A percentile compares a stretch with the other conserved stretches of the same genome.
Evolutionary conservation across 1,139 yeast species (phyloP).

Genomic region (Nakaseomyces sp.): DNA sequence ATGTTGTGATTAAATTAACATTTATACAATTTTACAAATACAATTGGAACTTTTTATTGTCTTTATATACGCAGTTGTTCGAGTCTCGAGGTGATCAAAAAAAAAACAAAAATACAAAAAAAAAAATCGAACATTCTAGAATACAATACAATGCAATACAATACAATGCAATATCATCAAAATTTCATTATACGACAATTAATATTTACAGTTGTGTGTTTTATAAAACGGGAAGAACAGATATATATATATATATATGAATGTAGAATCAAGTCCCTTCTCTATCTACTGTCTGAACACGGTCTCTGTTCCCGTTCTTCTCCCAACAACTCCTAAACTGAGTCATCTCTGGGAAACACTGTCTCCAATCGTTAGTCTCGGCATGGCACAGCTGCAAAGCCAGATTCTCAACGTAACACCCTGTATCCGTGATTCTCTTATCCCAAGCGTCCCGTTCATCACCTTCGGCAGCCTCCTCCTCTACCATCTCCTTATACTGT

Average conservation of each 20-base stretch:
- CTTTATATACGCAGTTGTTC: not conserved
- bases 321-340: conserved; percentile 28
- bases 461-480: conserved; percentile 13
- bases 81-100: not conserved
- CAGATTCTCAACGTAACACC: conserved; percentile 53
- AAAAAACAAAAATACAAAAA: too few species aligned
- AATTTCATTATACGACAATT: not conserved
- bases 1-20: too few species aligned
- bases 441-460: conserved; percentile 42
- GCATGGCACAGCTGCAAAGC: conserved; percentile 67
- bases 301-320: conserved; percentile 24
- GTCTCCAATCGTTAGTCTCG: conserved; percentile 72
- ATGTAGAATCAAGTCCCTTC: too few species aligned
- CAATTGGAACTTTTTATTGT: too few species aligned
- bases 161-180: not conserved
- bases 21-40: too few species aligned
- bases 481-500: conserved; percentile 22
- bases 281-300: conserved; percentile 27
- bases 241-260: too few species aligned
- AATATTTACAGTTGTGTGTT: not conserved
- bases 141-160: not conserved
- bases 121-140: too few species aligned
- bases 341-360: conserved; percentile 49
- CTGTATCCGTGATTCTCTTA: conserved; percentile 59
- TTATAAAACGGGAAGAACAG: not conserved